These are phyloP conservation scores for Chaetomium sp. DNA, from an alignment of 2,329 filamentous ascomycete genomes.

Conservation along the genomic window DNA sequence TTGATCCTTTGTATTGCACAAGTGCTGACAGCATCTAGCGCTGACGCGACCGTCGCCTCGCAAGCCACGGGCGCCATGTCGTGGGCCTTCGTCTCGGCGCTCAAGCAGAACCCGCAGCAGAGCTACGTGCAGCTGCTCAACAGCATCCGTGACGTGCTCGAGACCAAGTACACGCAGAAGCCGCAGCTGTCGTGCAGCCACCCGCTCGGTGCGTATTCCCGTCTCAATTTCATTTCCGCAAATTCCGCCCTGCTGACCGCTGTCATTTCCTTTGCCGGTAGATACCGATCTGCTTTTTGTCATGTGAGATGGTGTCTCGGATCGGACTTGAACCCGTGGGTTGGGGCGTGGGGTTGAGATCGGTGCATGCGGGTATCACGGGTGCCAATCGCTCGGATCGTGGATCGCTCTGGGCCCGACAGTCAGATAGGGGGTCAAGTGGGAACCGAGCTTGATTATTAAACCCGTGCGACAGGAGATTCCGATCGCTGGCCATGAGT, in stretches of 20 bases:
- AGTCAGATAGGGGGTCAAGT: not conserved
- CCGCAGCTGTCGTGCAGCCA: constrained; percentile 96
- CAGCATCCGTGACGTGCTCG: constrained; percentile 87
- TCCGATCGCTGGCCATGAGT: constrained; percentile 1
- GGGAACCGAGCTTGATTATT: not conserved
- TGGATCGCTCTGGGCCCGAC: not conserved
- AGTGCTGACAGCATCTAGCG: constrained; percentile 52
- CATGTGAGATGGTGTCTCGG: constrained; percentile 28
- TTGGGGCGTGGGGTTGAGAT: constrained; percentile 2
- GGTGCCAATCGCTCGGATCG: not conserved
- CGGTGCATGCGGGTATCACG: not conserved
- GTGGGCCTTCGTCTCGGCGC: constrained; percentile 88
- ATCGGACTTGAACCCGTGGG: not conserved
- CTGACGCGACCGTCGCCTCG: constrained; percentile 84
- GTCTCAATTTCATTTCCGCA: not conserved
- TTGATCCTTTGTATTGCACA: not conserved
- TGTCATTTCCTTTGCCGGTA: constrained; percentile 16
- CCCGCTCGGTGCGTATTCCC: constrained; percentile 73
- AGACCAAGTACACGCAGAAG: constrained; percentile 88
- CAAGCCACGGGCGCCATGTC: constrained; percentile 98
- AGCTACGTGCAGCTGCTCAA: constrained; percentile 95
- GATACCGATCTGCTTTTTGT: constrained; percentile 35
- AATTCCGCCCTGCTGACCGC: constrained; percentile 2
- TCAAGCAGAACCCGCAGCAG: constrained; percentile 92
- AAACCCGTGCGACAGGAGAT: not conserved